Evolutionary conservation across 805 yeast species (phyloP).

Genomic region (Jamesozyma piceae): DNA sequence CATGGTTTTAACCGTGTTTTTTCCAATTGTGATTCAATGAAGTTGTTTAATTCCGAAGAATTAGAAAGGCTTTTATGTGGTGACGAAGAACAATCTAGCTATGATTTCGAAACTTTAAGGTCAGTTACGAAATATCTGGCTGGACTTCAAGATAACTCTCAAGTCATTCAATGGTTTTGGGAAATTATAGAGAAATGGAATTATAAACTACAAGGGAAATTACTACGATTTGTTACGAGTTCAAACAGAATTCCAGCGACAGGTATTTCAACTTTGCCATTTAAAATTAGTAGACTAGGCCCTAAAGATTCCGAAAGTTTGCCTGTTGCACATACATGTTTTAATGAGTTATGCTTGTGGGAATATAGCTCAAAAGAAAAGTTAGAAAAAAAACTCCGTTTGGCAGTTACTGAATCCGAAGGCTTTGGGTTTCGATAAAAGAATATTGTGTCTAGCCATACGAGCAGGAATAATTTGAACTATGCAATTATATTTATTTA

Average conservation of each 20-base stretch:
- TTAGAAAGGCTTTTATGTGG: constrained; percentile 74
- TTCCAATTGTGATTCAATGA: constrained; percentile 65
- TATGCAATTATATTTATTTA: too few species aligned
- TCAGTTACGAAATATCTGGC: constrained; percentile 69
- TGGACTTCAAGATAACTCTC: constrained; percentile 37
- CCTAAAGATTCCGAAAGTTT: constrained; percentile 37
- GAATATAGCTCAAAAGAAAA: constrained; percentile 50
- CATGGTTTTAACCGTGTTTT: constrained; percentile 69
- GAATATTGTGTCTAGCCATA: too few species aligned
- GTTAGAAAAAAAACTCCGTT: constrained; percentile 46
- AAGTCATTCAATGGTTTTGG: constrained; percentile 79
- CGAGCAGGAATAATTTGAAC: too few species aligned
- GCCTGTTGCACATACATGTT: constrained; percentile 90
- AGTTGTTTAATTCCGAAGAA: constrained; percentile 73
- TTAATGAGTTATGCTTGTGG: constrained; percentile 76
- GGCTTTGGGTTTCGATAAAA: constrained; percentile 61
- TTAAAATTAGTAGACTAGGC: constrained; percentile 55
- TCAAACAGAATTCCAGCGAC: constrained; percentile 90
- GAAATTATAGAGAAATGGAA: constrained; percentile 35
- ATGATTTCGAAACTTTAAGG: constrained; percentile 55
- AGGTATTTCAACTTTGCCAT: constrained; percentile 66
- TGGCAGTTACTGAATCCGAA: constrained; percentile 69
- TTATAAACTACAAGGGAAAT: constrained; percentile 50
- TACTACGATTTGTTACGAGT: constrained; percentile 77
- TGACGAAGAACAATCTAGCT: constrained; percentile 41